Evolutionary conservation across 1,139 yeast genomes (phyloP).

Genomic region (Saccharomycopsis phalli): DNA sequence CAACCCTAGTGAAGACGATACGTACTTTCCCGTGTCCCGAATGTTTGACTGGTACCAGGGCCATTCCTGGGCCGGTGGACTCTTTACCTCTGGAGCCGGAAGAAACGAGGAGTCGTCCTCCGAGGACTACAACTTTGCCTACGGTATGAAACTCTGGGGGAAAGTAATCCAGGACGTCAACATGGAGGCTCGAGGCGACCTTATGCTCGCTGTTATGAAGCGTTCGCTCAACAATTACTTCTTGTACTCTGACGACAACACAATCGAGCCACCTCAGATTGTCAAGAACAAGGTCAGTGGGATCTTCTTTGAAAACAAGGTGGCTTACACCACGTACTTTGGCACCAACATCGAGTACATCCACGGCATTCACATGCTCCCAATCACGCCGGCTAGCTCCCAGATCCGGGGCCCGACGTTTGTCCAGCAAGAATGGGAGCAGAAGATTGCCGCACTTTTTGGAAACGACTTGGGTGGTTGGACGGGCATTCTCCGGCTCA

Average conservation of each 20-base stretch:
- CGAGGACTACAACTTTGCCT: slow-evolving; percentile 73
- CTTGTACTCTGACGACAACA: slow-evolving; percentile 47
- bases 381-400: slow-evolving; percentile 49
- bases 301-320: slow-evolving; percentile 54
- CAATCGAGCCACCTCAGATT: slow-evolving; percentile 47
- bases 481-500: slow-evolving; percentile 45
- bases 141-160: slow-evolving; percentile 82
- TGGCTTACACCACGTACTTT: slow-evolving; percentile 50
- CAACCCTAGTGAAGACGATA: slow-evolving; percentile 54
- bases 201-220: slow-evolving; percentile 59
- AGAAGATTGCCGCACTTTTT: slow-evolving; percentile 33
- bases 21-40: slow-evolving; percentile 66
- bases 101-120: slow-evolving; percentile 74
- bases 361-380: slow-evolving; percentile 58
- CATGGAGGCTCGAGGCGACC: slow-evolving; percentile 72
- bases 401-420: slow-evolving; percentile 39
- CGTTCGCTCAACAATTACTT: slow-evolving; percentile 58
- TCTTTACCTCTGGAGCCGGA: slow-evolving; percentile 64
- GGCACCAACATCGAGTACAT: slow-evolving; percentile 45
- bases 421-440: slow-evolving; percentile 47
- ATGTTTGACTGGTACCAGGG: slow-evolving; percentile 77
- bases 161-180: slow-evolving; percentile 54
- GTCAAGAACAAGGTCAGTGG: slow-evolving; percentile 66
- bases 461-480: slow-evolving; percentile 39
- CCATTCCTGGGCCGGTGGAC: slow-evolving; percentile 81